Evolutionary conservation across 495 filamentous ascomycete genomes (phyloP).

Genomic region (Aspergillus hancockii): DNA sequence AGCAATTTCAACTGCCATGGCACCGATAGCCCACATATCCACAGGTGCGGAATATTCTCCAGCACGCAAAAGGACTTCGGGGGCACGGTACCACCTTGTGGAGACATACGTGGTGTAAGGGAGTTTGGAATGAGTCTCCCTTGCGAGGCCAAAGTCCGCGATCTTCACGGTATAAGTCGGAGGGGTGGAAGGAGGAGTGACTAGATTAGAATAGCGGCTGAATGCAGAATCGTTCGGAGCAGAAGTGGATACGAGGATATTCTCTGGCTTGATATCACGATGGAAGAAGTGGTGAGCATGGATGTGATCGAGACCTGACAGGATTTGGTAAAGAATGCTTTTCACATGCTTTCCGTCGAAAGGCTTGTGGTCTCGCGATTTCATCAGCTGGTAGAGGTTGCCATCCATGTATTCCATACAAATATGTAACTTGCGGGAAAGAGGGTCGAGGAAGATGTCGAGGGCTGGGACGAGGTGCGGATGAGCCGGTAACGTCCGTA

Average conservation of each 20-base stretch:
- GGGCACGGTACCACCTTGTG: slow-evolving; percentile 96
- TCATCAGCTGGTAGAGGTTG: slow-evolving; percentile 99
- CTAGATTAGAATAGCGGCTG: slow-evolving; percentile 85
- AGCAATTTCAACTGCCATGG: slow-evolving; percentile 99
- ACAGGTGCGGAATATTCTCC: slow-evolving; percentile 98
- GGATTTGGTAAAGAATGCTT: slow-evolving; percentile 95
- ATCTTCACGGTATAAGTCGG: slow-evolving; percentile 96
- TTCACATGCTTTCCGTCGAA: slow-evolving; percentile 92
- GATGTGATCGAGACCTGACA: slow-evolving; percentile 94
- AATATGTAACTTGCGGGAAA: slow-evolving; percentile 94
- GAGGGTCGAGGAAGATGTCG: slow-evolving; percentile 97
- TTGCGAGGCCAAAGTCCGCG: slow-evolving; percentile 96
- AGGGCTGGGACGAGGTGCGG: slow-evolving; percentile 92
- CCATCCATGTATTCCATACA: slow-evolving; percentile 99
- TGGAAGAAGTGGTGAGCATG: slow-evolving; percentile 98
- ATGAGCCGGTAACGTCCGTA: slow-evolving; percentile 83
- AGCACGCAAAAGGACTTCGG: slow-evolving; percentile 90
- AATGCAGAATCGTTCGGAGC: slow-evolving; percentile 82
- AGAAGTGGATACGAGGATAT: slow-evolving; percentile 95
- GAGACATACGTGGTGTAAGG: slow-evolving; percentile 99
- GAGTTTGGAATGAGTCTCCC: slow-evolving; percentile 93
- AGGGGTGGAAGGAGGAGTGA: slow-evolving; percentile 93
- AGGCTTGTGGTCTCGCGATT: slow-evolving; percentile 90
- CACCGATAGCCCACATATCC: slow-evolving; percentile 97
- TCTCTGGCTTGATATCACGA: slow-evolving; percentile 98